phyloP scores from a whole-genome alignment of 306 rosid species.

The Vigna radiata region DNA sequence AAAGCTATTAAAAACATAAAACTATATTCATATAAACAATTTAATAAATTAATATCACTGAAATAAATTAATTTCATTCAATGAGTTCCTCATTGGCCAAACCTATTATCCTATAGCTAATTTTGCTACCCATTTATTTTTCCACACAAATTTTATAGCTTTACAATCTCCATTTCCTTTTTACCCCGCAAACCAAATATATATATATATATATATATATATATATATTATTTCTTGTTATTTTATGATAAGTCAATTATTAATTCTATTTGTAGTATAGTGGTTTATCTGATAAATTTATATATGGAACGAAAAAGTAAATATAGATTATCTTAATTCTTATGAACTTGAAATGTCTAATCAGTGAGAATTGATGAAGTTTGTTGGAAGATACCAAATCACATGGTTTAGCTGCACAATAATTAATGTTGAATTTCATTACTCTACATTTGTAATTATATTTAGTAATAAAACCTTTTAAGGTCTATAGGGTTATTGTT shows the following conservation, averaged over 20 bases:
- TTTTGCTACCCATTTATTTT: not conserved
- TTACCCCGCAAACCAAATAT: not conserved
- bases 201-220: too few relatives aligned
- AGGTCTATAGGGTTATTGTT: not conserved
- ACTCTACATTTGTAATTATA: not conserved
- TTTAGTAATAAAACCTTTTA: not conserved
- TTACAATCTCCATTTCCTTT: not conserved
- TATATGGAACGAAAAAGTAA: too few relatives aligned
- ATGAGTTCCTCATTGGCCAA: not conserved
- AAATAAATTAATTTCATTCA: not conserved
- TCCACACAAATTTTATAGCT: not conserved
- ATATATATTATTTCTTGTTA: too few relatives aligned
- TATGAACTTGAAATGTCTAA: too few relatives aligned
- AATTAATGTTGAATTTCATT: constrained; percentile 17
- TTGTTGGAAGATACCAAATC: not conserved
- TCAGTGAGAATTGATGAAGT: too few relatives aligned
- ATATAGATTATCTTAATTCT: too few relatives aligned
- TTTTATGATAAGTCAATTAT: too few relatives aligned
- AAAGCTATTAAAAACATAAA: too few relatives aligned
- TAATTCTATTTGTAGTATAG: too few relatives aligned
- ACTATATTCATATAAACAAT: too few relatives aligned
- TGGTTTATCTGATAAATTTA: too few relatives aligned
- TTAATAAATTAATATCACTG: not conserved
- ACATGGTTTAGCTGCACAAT: not conserved
- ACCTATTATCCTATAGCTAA: constrained; percentile 4